Evolutionary conservation across 306 rosid genomes (phyloP).

Genomic region (Casuarina equisetifolia): DNA sequence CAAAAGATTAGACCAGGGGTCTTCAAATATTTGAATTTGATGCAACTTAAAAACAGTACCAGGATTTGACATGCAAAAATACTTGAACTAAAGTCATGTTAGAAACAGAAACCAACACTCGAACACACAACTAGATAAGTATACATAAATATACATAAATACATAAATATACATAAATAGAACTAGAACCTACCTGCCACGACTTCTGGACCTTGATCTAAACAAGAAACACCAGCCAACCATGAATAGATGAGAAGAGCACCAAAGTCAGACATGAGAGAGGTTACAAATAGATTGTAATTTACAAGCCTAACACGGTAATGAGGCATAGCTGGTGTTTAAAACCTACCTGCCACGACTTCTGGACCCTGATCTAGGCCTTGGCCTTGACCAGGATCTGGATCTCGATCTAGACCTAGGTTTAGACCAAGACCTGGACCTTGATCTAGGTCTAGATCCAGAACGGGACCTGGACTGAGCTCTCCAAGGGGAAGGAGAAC

Average conservation of each 20-base stretch:
- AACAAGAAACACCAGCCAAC: slow-evolving; percentile 27
- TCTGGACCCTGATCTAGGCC: slow-evolving; percentile 65
- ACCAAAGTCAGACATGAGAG: slow-evolving; percentile 5
- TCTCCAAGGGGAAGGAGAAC: slow-evolving; percentile 79
- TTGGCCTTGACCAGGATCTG: slow-evolving; percentile 61
- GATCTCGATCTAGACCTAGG: slow-evolving; percentile 56
- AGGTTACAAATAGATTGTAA: neutral
- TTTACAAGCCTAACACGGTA: neutral
- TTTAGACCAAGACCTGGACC: slow-evolving; percentile 56
- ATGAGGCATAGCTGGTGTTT: slow-evolving; percentile 7
- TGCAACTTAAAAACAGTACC: neutral
- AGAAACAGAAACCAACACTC: neutral
- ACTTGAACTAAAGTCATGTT: neutral
- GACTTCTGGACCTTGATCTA: slow-evolving; percentile 89
- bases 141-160: neutral
- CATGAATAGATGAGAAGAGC: slow-evolving; percentile 14
- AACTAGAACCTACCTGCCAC: slow-evolving; percentile 56
- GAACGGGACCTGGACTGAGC: slow-evolving; percentile 64
- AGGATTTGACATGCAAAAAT: slow-evolving; percentile 1
- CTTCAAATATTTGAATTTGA: slow-evolving; percentile 11
- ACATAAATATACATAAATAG: neutral
- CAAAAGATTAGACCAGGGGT: slow-evolving; percentile 21
- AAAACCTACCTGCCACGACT: slow-evolving; percentile 88
- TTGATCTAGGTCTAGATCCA: slow-evolving; percentile 55
- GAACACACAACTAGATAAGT: neutral